Evolutionary conservation across 257 asterid species (phyloP), one percentile per base, ranked within the genome.

Genomic region (Solanum tacnaense): DNA sequence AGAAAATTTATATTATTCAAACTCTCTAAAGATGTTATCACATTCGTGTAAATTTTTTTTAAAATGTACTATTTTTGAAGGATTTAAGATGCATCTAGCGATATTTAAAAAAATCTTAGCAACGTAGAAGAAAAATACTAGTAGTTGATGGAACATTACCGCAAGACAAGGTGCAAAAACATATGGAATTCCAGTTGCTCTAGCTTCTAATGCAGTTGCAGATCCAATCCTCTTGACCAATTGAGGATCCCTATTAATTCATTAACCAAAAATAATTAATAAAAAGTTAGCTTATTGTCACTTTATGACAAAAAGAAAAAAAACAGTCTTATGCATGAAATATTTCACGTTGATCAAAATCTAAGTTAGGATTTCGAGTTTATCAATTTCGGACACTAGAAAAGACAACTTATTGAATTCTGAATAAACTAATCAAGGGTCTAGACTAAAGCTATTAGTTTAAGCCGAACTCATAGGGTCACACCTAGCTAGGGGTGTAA

Each of bases 181-280:
- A 72, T 88, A 88, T 23, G 87, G 89, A 58, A 88, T 88, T 56
- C 89, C 89, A 13, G 89, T 84, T 25, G 89, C 89, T 84, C 89
- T 88, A 20, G 70, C 62, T 88, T 88, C 89, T 34, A 88, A 49
- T 83, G 89, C 89, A 27, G 89, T 88, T 84, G 89, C 89, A 71
- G 85, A 78, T 84, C 89, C 89, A 71, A 88, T 88, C 70, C 13
- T 88, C 71, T 74, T 88, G 56, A 88, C 70, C 71, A 88, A 12
- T 58, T 88, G 68, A 56, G 89, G 89, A 84, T 88, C 89, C 88
- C 89, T 88, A 79, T 39, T 41, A 38, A 76, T 49, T 44, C 15
- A 44, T 23, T 13, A n/a, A 39, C n/a, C 13, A 39, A 76, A 76
- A 20, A 56, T 4, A 49, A 2, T 41, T 49, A 2, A 49, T 15